phyloP scores from a whole-genome alignment of 352 stramenopile genomes.

The Globisporangium rhizosaccharum region DNA sequence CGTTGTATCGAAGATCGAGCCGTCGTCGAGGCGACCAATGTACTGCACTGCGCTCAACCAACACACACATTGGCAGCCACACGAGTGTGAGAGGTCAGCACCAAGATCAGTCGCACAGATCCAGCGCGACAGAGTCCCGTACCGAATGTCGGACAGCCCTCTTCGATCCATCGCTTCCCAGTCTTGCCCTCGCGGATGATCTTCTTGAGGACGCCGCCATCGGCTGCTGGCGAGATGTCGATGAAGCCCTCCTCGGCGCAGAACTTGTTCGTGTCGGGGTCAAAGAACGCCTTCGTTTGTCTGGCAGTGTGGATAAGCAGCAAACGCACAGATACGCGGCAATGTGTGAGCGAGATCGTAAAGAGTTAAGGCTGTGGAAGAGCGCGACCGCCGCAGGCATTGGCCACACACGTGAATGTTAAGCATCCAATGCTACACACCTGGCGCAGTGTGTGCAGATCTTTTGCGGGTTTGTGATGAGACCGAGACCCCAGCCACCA shows the following conservation, averaged over 20 bases:
- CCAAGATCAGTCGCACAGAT: neutral
- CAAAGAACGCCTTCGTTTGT: conserved; percentile 67
- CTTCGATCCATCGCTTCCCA: conserved; percentile 50
- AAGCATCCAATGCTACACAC: conserved; percentile 13
- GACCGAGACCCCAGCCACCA: conserved; percentile 56
- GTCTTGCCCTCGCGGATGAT: conserved; percentile 55
- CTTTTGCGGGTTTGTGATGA: conserved; percentile 68
- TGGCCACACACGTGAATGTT: too few relatives aligned
- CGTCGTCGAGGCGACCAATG: conserved; percentile 70
- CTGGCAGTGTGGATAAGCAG: conserved; percentile 14
- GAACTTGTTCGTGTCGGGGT: conserved; percentile 58
- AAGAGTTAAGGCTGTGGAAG: neutral
- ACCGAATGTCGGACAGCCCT: conserved; percentile 81
- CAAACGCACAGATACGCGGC: neutral
- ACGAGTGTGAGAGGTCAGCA: neutral
- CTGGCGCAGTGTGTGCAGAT: conserved; percentile 72
- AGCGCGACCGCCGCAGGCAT: too few relatives aligned
- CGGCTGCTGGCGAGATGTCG: conserved; percentile 69
- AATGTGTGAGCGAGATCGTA: too few relatives aligned
- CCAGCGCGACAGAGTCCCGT: neutral
- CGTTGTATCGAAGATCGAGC: conserved; percentile 87
- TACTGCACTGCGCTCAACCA: conserved; percentile 58
- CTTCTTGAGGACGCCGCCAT: conserved; percentile 82
- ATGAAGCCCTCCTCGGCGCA: conserved; percentile 73
- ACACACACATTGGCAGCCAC: neutral